Evolutionary conservation across 257 asterid genomes (phyloP), one percentile per base, ranked within the genome.

Genomic region (Jacaranda mimosifolia): DNA sequence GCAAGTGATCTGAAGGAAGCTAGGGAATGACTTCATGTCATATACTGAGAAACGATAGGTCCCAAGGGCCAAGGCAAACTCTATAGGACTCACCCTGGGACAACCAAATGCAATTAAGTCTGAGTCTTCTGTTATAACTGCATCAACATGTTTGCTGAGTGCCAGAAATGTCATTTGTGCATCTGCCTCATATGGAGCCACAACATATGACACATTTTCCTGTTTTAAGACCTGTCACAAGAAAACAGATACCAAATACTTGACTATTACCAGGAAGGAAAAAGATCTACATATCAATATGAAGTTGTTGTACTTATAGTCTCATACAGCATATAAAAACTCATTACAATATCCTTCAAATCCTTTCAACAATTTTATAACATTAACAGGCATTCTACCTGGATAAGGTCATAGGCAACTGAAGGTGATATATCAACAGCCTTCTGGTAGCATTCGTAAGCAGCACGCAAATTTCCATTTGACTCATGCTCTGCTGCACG

Each of bases 141-240:
- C 99, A 81, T 95, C 97, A 74, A 93, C 97, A 59, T 89, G 93
- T 81, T 90, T 88, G 89, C 77, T 85, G 80, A 91, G 77, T 9
- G 98, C 97, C 86, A 95, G 76, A 86, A 89, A 93, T 38, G 99
- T 89, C 98, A 95, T 91, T 79, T 95, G 97, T 40, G 99, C 98
- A 81, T 95, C 99, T 80, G 99, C 99, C 90, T 95, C 99, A 66
- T 93, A 93, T 17, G 99, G 99, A 69, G 99, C 99, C 83, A 95
- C 99, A 4, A 95, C 72, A 49, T 90, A 95, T 63, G 88, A 77
- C 51, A 95, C 89, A 6, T 87, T 88, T 81, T 93, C 96, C 78
- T 78, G 85, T 64, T 88, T 95, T 73, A 95, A 83, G 70, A 87
- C 95, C 99, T 95, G 91, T 63, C 51, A 74, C 21, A 73, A 17